Evolutionary conservation across 2,329 filamentous ascomycete genomes (phyloP), one percentile per base, ranked within the genome.

Genomic region (Orbilia oligospora): DNA sequence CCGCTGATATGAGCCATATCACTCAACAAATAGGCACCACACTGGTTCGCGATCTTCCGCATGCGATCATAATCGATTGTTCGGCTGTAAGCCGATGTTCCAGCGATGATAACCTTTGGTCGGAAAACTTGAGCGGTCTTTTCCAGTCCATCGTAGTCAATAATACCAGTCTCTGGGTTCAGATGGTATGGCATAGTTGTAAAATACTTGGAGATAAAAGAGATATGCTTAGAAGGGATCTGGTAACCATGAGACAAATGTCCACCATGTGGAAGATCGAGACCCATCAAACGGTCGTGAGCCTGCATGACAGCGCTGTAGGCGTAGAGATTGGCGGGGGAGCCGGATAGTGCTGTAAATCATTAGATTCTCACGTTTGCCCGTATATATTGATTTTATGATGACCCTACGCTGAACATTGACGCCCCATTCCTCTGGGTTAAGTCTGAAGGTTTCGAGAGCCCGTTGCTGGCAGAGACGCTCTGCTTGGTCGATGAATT

Each of bases 1-100:
- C 96, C 96, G 9, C 95, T 98, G 81, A 99, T 97, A 84, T 99
- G 96, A 67, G 96, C 96, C 90, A 99, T 97, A 84, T 99, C 96
- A 82, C 93, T 93, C 79, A 99, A 87, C 73, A 99, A 89, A 86
- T 98, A 99, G 83, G 93, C 93, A 82, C 94, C 93, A 72, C 93
- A 89, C 86, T 97, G 97, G 85, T 97, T 92, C 82, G 92, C 92
- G 81, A 97, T 96, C 82, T 93, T 89, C 81, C 93, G 93, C 89
- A 99, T 96, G 82, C 92, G 91, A 83, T 91, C 90, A 86, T 99
- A 99, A 86, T 99, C 94, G 82, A 99, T 97, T 80, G 97, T 88
- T 81, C 96, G 91, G 87, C 94, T 96, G 88, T 99, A 99, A 56
- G 96, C 96, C 78, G 93, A 97, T 70, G 96, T 94, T 82, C 95